These are phyloP conservation scores for Fusarium sp. DNA, from an alignment of 2,329 filamentous ascomycete genomes.

Conservation along the genomic window DNA sequence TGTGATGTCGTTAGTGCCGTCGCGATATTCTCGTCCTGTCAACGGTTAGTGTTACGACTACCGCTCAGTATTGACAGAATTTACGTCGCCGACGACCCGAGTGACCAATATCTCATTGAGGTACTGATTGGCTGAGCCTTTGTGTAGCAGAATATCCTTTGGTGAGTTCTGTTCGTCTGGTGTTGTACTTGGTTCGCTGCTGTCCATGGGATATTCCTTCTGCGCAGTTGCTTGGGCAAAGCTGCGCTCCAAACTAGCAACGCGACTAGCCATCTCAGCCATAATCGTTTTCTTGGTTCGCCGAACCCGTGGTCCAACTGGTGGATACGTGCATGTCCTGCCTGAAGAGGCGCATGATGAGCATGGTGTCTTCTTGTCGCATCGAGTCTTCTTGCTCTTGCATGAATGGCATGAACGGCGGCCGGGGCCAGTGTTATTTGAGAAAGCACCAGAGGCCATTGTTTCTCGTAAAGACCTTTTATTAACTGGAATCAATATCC, in stretches of 20 bases:
- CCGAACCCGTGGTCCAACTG: not conserved
- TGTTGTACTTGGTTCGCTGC: fast-evolving
- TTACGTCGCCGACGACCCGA: not conserved
- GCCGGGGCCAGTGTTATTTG: not conserved
- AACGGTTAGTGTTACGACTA: fast-evolving
- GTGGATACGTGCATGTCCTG: not conserved
- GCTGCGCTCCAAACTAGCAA: not conserved
- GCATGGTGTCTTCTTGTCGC: constrained; percentile 6
- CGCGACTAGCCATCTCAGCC: not conserved
- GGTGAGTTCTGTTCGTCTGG: fast-evolving
- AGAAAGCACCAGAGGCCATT: not conserved
- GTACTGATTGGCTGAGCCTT: not conserved
- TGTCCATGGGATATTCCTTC: fast-evolving
- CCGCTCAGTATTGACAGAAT: fast-evolving
- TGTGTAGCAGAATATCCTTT: fast-evolving
- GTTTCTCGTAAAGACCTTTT: fast-evolving
- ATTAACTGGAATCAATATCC: not conserved
- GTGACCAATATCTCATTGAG: not conserved
- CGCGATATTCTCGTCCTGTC: not conserved
- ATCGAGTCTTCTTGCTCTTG: constrained; percentile 13
- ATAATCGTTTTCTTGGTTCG: constrained; percentile 14
- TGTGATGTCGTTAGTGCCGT: fast-evolving
- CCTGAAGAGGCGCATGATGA: not conserved
- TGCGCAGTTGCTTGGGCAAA: not conserved
- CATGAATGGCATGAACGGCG: constrained; percentile 1